These are phyloP conservation scores for Kodamaea derodonti DNA, from an alignment of 1,139 yeast species.

Conservation along the genomic window DNA sequence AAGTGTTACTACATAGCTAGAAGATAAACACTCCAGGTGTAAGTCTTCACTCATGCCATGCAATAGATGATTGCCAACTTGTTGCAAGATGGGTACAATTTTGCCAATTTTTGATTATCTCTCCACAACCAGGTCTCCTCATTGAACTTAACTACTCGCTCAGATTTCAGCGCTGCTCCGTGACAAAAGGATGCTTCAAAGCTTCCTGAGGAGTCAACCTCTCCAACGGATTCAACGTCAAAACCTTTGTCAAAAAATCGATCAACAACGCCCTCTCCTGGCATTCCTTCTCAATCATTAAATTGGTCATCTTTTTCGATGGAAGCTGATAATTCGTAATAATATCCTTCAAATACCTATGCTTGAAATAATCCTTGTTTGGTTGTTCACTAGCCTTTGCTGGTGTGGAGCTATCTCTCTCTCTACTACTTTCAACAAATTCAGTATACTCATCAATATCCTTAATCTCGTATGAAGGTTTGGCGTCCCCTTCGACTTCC, in stretches of 20 bases:
- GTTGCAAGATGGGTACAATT: too few relatives aligned
- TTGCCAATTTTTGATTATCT: too few relatives aligned
- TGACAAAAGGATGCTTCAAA: conserved; percentile 83
- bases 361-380: conserved; percentile 79
- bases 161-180: too few relatives aligned
- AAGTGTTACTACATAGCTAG: too few relatives aligned
- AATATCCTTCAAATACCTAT: conserved; percentile 68
- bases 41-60: too few relatives aligned
- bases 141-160: too few relatives aligned
- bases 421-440: conserved; percentile 25
- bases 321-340: conserved; percentile 73
- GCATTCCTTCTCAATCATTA: conserved; percentile 65
- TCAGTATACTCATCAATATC: conserved; percentile 38
- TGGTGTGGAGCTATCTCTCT: conserved; percentile 25
- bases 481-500: conserved; percentile 21
- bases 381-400: conserved; percentile 57
- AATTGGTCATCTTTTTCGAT: conserved; percentile 63
- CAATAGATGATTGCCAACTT: too few relatives aligned
- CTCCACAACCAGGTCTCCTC: too few relatives aligned
- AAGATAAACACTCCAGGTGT: too few relatives aligned
- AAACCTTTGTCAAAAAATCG: conserved; percentile 74
- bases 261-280: conserved; percentile 66
- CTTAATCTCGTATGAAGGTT: conserved; percentile 30
- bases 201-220: conserved; percentile 98
- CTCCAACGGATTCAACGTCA: conserved; percentile 86